These are phyloP conservation scores for Hamigera avellanea DNA, from an alignment of 495 filamentous ascomycete species.

Conservation along the genomic window DNA sequence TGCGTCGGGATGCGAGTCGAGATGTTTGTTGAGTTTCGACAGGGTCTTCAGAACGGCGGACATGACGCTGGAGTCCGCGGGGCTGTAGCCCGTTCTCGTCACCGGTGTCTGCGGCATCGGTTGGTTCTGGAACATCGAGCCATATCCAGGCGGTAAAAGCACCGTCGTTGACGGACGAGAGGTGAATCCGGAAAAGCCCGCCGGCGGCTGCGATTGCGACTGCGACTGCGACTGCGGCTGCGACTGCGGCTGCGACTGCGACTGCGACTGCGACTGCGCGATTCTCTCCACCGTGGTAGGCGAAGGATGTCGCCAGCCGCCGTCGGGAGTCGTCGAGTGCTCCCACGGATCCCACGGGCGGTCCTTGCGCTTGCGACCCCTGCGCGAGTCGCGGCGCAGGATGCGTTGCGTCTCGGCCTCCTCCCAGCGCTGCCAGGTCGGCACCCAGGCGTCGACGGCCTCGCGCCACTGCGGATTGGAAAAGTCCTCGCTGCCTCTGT, in stretches of 20 bases:
- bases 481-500: slow-evolving; percentile 15
- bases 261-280: neutral
- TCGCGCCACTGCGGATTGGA: slow-evolving; percentile 31
- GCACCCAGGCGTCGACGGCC: slow-evolving; percentile 32
- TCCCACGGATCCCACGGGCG: slow-evolving; percentile 1
- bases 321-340: neutral
- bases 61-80: slow-evolving; percentile 13
- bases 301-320: neutral
- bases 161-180: neutral
- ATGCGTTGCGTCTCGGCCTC: slow-evolving; percentile 27
- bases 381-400: slow-evolving; percentile 29
- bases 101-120: neutral
- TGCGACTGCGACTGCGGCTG: slow-evolving; percentile 21
- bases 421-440: slow-evolving; percentile 33
- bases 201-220: slow-evolving; percentile 5
- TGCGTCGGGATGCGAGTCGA: slow-evolving; percentile 15
- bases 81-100: neutral
- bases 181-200: slow-evolving; percentile 17
- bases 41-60: slow-evolving; percentile 27
- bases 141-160: neutral
- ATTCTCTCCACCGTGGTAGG: slow-evolving; percentile 4
- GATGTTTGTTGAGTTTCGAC: slow-evolving; percentile 26
- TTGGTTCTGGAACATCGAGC: neutral
- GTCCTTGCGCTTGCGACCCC: slow-evolving; percentile 25
- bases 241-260: slow-evolving; percentile 10